phyloP scores from a whole-genome alignment of 257 asterid species.

The Penstemon barbatus region DNA sequence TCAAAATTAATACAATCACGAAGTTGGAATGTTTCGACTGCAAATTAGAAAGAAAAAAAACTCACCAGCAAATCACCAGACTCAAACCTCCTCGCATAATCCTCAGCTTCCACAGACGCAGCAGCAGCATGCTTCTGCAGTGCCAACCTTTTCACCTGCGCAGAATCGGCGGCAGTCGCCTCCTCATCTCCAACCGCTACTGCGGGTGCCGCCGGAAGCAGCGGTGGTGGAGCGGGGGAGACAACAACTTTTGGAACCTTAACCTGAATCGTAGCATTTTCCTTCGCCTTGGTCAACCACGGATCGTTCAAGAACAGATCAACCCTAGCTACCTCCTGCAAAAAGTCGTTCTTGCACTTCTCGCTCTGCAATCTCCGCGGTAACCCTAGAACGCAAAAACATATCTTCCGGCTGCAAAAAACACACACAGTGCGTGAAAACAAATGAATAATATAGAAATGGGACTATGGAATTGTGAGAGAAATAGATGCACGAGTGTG shows the following conservation, averaged over 20 bases:
- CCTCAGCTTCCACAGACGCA: conserved; percentile 82
- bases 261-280: conserved; percentile 76
- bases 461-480: conserved; percentile 18
- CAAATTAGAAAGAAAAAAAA: background rate
- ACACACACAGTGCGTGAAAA: conserved; percentile 35
- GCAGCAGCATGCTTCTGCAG: conserved; percentile 94
- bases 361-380: conserved; percentile 58
- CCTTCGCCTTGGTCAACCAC: conserved; percentile 69
- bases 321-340: conserved; percentile 66
- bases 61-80: conserved; percentile 84
- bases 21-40: background rate
- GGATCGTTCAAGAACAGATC: conserved; percentile 87
- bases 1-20: conserved; percentile 5
- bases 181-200: conserved; percentile 51
- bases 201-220: conserved; percentile 29
- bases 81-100: conserved; percentile 74
- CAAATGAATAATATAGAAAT: conserved; percentile 1
- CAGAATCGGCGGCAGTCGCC: conserved; percentile 52
- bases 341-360: conserved; percentile 58
- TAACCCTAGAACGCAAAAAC: conserved; percentile 84
- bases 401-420: conserved; percentile 77
- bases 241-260: conserved; percentile 78
- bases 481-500: conserved; percentile 25
- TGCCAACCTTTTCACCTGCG: conserved; percentile 76
- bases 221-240: conserved; percentile 45